Evolutionary conservation across 192 early-diverging fungal species (phyloP), one percentile per base, ranked within the genome.

Genomic region (Spizellomyces punctatus): DNA sequence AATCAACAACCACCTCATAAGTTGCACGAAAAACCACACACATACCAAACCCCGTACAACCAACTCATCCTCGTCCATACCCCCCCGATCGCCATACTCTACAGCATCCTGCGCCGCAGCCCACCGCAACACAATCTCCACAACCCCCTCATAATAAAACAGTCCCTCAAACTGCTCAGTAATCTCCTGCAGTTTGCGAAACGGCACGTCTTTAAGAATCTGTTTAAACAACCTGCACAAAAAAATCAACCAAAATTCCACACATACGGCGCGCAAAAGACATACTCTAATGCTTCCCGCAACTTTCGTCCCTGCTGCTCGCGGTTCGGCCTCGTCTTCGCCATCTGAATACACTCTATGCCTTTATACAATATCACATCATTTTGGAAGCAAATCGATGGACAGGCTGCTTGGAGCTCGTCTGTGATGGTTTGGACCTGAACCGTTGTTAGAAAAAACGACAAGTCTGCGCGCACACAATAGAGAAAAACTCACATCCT

Each of bases 291-390:
- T 8, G 83, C 78, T 36, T 73, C 76, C 52, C 81, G 80, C 2
- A 89, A 66, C 12, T 86, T 82, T 46, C 76, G 71, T 44, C 17
- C 69, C 47, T 67, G 73, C 45, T 64, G 8, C 17, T 70, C 58
- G 12, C 16, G 21, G 27, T 67, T 76, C 10, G 71, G 56, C 8
- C 49, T 27, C 8, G 55, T 55, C 21, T 58, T 56, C 4, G 79
- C 79, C n/a, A 45, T 43, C 43, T 76, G 73, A 21, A 77, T 41
- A 41, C 58, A 49, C 49, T 79, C 78, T 21, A 81, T 72, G 9
- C 80, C 74, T 78, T 86, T 82, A 78, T 88, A 91, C 54, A 91
- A 76, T 1, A 86, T 75, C 27, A 91, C 86, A 68, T 93, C 91
- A 10, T 82, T 78, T 1, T 81, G 66, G 14, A 78, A 82, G 72